Conservation (phyloP, 495 filamentous ascomycete genomes). For the Oleoguttula mirabilis region DNA sequence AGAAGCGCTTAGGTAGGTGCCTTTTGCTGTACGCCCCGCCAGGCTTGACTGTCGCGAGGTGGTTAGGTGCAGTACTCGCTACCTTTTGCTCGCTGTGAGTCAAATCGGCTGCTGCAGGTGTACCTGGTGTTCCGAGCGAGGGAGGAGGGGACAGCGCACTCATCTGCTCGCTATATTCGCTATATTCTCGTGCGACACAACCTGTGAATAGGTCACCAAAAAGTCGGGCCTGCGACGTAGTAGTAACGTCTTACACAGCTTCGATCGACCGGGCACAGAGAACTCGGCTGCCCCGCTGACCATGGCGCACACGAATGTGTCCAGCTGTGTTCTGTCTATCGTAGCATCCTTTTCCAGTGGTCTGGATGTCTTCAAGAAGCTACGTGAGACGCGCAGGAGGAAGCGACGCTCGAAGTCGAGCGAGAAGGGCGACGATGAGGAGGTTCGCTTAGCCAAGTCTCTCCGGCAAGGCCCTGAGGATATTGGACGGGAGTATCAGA, state of each 20-base stretch:
- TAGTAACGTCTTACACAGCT: no score
- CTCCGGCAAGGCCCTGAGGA: slow-evolving; percentile 26
- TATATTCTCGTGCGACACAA: background rate
- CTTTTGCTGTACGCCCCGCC: background rate
- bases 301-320: slow-evolving; percentile 14
- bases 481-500: slow-evolving; percentile 25
- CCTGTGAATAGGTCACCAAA: no score
- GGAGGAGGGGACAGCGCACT: no score
- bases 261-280: no score
- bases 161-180: background rate
- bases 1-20: background rate
- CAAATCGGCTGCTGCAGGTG: no score
- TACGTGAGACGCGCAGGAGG: slow-evolving; percentile 8
- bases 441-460: slow-evolving; percentile 24
- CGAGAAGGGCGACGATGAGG: slow-evolving; percentile 6
- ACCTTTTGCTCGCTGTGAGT: no score
- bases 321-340: slow-evolving; percentile 19
- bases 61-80: no score
- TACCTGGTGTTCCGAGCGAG: no score
- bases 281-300: no score
- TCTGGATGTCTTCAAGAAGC: slow-evolving; percentile 23
- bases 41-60: background rate
- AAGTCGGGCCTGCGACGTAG: no score
- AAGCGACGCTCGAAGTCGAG: slow-evolving; percentile 10
- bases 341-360: slow-evolving; percentile 17